phyloP scores from a whole-genome alignment of 116 monocot genomes.

The Zostera marina region DNA sequence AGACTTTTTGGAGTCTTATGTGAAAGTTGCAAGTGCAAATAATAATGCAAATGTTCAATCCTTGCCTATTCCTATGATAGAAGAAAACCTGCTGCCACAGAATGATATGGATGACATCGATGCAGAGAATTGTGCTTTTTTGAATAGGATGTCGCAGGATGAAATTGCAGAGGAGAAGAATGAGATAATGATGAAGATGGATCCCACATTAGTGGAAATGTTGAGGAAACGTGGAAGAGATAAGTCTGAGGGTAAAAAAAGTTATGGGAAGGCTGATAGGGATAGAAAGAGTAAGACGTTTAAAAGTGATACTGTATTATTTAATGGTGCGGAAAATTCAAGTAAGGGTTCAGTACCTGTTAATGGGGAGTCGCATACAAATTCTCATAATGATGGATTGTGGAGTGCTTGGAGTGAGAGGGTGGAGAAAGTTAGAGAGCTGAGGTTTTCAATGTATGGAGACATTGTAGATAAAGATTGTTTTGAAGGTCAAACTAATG shows the following conservation, averaged over 20 bases:
- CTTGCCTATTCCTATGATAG: not conserved
- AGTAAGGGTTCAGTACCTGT: not conserved
- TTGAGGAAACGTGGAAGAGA: conserved; percentile 54
- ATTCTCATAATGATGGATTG: conserved; percentile 11
- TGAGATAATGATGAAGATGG: conserved; percentile 75
- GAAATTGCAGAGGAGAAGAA: conserved; percentile 71
- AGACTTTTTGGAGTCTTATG: not conserved
- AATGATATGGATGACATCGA: conserved; percentile 44
- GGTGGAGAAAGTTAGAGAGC: conserved; percentile 64
- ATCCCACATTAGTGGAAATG: conserved; percentile 51
- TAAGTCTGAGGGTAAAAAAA: conserved; percentile 25
- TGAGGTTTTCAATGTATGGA: conserved; percentile 76
- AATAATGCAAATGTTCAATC: not conserved
- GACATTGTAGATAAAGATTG: conserved; percentile 30
- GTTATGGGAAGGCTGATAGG: conserved; percentile 6
- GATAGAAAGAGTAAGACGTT: not conserved
- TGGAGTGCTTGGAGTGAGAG: conserved; percentile 85
- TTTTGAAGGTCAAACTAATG: conserved; percentile 14
- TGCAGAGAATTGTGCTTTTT: conserved; percentile 47
- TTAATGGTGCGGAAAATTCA: conserved; percentile 13
- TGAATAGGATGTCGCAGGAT: conserved; percentile 51
- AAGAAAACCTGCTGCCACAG: not conserved
- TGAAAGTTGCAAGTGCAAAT: not conserved
- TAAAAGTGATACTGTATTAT: not conserved
- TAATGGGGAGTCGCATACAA: conserved; percentile 11